phyloP scores from a whole-genome alignment of 2,329 filamentous ascomycete genomes.

The Dactylellina sp. region DNA sequence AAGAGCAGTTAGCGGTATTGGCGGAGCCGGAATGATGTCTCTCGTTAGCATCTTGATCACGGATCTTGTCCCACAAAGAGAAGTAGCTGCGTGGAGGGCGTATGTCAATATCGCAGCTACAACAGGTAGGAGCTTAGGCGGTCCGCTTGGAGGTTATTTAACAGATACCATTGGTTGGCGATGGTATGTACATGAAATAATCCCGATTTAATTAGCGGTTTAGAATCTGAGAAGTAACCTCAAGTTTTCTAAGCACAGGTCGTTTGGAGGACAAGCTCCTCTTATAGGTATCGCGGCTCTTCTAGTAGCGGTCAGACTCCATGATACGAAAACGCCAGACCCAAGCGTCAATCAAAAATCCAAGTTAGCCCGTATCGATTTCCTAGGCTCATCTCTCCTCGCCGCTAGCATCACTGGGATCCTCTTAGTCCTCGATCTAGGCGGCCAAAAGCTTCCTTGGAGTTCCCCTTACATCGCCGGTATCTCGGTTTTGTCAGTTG shows the following conservation, averaged over 20 bases:
- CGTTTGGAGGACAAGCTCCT: slow-evolving; percentile 71
- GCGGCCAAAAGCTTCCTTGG: slow-evolving; percentile 47
- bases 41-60: slow-evolving; percentile 69
- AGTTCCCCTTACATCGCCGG: slow-evolving; percentile 35
- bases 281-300: slow-evolving; percentile 68
- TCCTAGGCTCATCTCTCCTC: slow-evolving; percentile 41
- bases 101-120: slow-evolving; percentile 70
- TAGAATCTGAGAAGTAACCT: background rate
- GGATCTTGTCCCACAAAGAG: slow-evolving; percentile 68
- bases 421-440: slow-evolving; percentile 60
- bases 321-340: slow-evolving; percentile 2
- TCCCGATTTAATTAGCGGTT: background rate
- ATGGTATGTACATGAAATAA: slow-evolving; percentile 66
- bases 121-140: slow-evolving; percentile 68
- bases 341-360: slow-evolving; percentile 19
- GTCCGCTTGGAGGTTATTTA: slow-evolving; percentile 71
- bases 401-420: slow-evolving; percentile 55
- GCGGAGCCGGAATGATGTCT: slow-evolving; percentile 68
- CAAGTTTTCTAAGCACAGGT: slow-evolving; percentile 63
- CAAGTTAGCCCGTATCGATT: slow-evolving; percentile 49
- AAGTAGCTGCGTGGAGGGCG: slow-evolving; percentile 69
- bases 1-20: slow-evolving; percentile 68
- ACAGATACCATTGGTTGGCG: slow-evolving; percentile 75
- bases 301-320: slow-evolving; percentile 63
- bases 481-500: slow-evolving; percentile 10